phyloP scores from a whole-genome alignment of 1,284 basidiomycete species.

The Amylostereum areolatum region DNA sequence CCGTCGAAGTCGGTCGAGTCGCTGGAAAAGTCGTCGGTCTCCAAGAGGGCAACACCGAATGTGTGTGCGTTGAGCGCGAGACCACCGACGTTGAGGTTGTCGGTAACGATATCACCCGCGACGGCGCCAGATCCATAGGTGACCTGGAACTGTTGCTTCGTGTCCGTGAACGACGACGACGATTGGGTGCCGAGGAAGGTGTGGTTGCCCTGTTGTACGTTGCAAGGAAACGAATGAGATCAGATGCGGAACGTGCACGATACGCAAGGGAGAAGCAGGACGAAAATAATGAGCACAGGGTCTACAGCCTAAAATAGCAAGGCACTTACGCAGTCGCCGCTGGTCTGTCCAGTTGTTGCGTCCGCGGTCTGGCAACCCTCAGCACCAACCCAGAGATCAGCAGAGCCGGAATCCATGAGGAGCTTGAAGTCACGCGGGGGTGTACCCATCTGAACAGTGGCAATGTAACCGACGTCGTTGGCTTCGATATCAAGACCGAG shows the following conservation, averaged over 20 bases:
- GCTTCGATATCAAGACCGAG: constrained; percentile 71
- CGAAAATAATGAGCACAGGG: constrained; percentile 2
- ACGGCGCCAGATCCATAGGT: constrained; percentile 77
- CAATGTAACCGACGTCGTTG: constrained; percentile 59
- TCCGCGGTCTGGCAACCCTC: constrained; percentile 43
- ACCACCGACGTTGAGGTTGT: constrained; percentile 66
- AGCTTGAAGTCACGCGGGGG: constrained; percentile 68
- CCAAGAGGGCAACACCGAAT: constrained; percentile 66
- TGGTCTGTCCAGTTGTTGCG: constrained; percentile 15
- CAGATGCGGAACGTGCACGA: constrained; percentile 6
- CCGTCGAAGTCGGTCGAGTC: constrained; percentile 65
- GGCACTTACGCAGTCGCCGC: constrained; percentile 45
- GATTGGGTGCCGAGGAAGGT: constrained; percentile 57
- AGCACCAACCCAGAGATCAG: constrained; percentile 77
- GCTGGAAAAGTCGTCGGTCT: constrained; percentile 60
- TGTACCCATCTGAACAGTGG: constrained; percentile 72
- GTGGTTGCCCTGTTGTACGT: constrained; percentile 45
- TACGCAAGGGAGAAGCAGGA: not conserved
- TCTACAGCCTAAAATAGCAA: not conserved
- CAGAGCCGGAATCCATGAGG: constrained; percentile 83
- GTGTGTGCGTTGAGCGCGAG: constrained; percentile 56
- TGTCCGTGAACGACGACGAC: constrained; percentile 63
- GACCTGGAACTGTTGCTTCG: constrained; percentile 54
- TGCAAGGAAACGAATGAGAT: not conserved
- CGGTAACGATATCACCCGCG: constrained; percentile 58